A percentile compares a stretch with the other conserved stretches of the same genome.
Conservation (phyloP, 1,284 basidiomycete species). For the Tetrapyrgos nigripes region DNA sequence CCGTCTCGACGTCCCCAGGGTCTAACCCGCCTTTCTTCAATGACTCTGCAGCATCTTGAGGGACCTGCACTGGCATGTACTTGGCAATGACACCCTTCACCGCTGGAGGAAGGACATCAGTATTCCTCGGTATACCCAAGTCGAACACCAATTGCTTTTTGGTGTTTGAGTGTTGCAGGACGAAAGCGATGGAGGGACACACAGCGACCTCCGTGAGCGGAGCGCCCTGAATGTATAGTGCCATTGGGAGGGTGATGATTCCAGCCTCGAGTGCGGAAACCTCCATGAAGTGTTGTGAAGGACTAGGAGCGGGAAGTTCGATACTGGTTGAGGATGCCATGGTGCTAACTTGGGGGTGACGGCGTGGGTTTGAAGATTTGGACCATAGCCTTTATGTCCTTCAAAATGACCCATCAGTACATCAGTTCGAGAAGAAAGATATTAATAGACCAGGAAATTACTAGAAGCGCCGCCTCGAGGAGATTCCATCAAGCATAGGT, state of each 20-base stretch:
- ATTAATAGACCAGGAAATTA: too few relatives aligned
- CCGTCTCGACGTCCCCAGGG: conserved; percentile 46
- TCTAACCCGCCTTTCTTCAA: conserved; percentile 51
- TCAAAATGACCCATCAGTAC: too few relatives aligned
- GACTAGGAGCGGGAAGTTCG: conserved; percentile 21
- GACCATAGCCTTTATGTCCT: too few relatives aligned
- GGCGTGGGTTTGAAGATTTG: too few relatives aligned
- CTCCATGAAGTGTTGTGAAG: conserved; percentile 45
- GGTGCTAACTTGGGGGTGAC: too few relatives aligned
- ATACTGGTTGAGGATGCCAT: too few relatives aligned
- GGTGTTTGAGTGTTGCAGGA: conserved; percentile 49
- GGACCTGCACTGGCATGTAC: conserved; percentile 36
- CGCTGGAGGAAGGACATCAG: conserved; percentile 44
- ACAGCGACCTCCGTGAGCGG: conserved; percentile 28
- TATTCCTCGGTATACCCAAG: conserved; percentile 57
- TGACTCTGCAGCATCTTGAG: conserved; percentile 53
- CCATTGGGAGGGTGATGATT: conserved; percentile 38
- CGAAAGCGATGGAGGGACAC: conserved; percentile 54
- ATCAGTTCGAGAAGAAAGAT: too few relatives aligned
- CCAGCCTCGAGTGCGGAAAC: conserved; percentile 60
- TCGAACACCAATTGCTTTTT: conserved; percentile 54
- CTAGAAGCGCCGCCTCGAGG: too few relatives aligned
- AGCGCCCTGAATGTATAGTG: conserved; percentile 43
- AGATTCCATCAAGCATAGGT: too few relatives aligned
- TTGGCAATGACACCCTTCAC: conserved; percentile 33